These are phyloP conservation scores for Myxozyma sirexii DNA, from an alignment of 805 yeast genomes.

Conservation along the genomic window DNA sequence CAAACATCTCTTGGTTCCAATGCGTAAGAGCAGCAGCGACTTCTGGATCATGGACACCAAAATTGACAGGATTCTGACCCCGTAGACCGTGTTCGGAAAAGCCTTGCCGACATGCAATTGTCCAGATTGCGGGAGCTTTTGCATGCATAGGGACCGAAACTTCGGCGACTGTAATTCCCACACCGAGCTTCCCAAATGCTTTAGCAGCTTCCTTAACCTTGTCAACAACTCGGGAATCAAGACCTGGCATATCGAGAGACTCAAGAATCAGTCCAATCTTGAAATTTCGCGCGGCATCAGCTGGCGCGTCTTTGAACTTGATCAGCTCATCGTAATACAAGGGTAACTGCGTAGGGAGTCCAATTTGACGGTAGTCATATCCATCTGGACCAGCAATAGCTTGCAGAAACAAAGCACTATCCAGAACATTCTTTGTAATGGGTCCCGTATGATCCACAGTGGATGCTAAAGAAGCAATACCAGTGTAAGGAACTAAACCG, in stretches of 20 bases:
- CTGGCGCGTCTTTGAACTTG: constrained; percentile 18
- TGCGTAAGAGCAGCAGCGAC: constrained; percentile 14
- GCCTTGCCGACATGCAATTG: constrained; percentile 37
- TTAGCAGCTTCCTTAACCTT: constrained; percentile 41
- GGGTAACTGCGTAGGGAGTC: constrained; percentile 35
- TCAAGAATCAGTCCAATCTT: constrained; percentile 45
- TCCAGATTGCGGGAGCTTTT: constrained; percentile 47
- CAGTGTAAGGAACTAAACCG: constrained; percentile 49
- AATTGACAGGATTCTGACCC: constrained; percentile 25
- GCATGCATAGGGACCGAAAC: constrained; percentile 45
- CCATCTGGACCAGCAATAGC: constrained; percentile 47
- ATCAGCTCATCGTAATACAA: constrained; percentile 35
- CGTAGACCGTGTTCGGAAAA: constrained; percentile 30
- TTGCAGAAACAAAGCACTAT: constrained; percentile 42
- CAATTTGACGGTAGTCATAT: constrained; percentile 43
- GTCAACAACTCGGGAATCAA: constrained; percentile 40
- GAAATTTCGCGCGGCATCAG: constrained; percentile 40
- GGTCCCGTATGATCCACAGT: constrained; percentile 48
- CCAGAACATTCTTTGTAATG: constrained; percentile 45
- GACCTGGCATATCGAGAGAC: constrained; percentile 44
- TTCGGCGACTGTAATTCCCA: constrained; percentile 45
- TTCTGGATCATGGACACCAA: constrained; percentile 29
- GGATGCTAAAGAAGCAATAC: constrained; percentile 44
- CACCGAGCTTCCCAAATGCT: constrained; percentile 42
- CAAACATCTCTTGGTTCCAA: constrained; percentile 33